Evolutionary conservation across 148 eudicot genomes (phyloP), one percentile per base, ranked within the genome.

Genomic region (Dysphania ambrosioides): DNA sequence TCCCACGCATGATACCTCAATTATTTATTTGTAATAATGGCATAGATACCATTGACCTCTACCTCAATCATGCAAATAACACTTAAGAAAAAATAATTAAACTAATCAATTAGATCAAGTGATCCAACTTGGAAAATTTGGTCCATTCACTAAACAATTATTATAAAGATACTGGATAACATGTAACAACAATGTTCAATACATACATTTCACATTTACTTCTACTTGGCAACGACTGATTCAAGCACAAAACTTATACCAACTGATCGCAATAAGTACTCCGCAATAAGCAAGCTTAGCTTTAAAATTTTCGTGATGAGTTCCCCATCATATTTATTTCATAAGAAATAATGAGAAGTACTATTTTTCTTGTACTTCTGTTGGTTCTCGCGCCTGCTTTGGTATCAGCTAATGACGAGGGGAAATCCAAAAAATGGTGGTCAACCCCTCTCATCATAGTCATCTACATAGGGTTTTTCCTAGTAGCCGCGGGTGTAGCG

Each of bases 361-460:
- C 9, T 38, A 15, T 18, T 2, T 8, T 23, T 24, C 1, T 66
- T 66, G 49, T 66, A 30, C 26, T 70, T n/a, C 18, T 69, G 29
- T 19, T 70, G 10, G 2, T 70, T 30, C 6, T 70, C 0, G 31
- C 29, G 18, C 41, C 61, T 7, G 15, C 27, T 29, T 49, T 70
- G 23, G 73, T 40, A 49, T 51, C 16, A 19, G 73, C 40, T 53
- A 34, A 68, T 5, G 41, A 70, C 0, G 41, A 53, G 9, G 27
- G 12, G 0, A 66, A 66, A 32, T 9, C 23, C 4, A n/a, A 66
- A n/a, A n/a, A 11, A 70, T 31, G 73, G 72, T 70, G 61, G 73
- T 53, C 66, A 44, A 72, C 67, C 60, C 23, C 78, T 31, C 51
- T 78, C 62, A 57, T 81, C 13, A 62, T 83, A 0, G 71, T 30